phyloP scores from a whole-genome alignment of 1,139 yeast genomes.

The Yamadazyma membranifaciens region DNA sequence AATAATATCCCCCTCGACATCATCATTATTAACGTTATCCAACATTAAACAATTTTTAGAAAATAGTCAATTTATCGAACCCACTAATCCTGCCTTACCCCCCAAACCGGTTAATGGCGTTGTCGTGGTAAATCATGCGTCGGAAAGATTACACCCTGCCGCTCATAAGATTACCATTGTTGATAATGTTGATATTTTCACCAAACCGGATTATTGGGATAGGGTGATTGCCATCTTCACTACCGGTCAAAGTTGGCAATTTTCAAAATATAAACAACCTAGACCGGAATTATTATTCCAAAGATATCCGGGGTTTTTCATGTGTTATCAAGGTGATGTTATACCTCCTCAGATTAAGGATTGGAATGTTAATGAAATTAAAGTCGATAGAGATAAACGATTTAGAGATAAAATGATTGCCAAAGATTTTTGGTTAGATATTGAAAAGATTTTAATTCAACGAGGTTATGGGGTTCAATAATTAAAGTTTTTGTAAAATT shows the following conservation, averaged over 20 bases:
- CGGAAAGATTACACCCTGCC: constrained; percentile 52
- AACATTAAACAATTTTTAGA: constrained; percentile 84
- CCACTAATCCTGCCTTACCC: constrained; percentile 35
- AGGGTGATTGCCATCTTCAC: constrained; percentile 94
- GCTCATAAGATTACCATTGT: constrained; percentile 73
- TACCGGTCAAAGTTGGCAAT: constrained; percentile 98
- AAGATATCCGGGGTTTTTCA: constrained; percentile 77
- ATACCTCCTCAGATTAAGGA: constrained; percentile 72
- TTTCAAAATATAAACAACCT: constrained; percentile 79
- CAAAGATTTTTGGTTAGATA: constrained; percentile 77
- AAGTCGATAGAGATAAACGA: constrained; percentile 77
- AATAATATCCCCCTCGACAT: constrained; percentile 90
- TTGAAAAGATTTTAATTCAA: constrained; percentile 58
- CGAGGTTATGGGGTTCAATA: constrained; percentile 35
- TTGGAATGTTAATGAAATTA: constrained; percentile 85
- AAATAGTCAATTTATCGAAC: constrained; percentile 67
- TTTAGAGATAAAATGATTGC: constrained; percentile 88
- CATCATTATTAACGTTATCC: constrained; percentile 76
- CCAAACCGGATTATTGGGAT: constrained; percentile 96
- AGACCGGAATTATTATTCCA: constrained; percentile 81
- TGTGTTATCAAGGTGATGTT: constrained; percentile 75
- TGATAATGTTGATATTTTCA: constrained; percentile 83
- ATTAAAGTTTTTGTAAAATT: background rate
- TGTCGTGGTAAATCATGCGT: constrained; percentile 53
- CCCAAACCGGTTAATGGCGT: constrained; percentile 42